Conservation (phyloP, 2,329 filamentous ascomycete species). For the Pseudopithomyces maydicus region DNA sequence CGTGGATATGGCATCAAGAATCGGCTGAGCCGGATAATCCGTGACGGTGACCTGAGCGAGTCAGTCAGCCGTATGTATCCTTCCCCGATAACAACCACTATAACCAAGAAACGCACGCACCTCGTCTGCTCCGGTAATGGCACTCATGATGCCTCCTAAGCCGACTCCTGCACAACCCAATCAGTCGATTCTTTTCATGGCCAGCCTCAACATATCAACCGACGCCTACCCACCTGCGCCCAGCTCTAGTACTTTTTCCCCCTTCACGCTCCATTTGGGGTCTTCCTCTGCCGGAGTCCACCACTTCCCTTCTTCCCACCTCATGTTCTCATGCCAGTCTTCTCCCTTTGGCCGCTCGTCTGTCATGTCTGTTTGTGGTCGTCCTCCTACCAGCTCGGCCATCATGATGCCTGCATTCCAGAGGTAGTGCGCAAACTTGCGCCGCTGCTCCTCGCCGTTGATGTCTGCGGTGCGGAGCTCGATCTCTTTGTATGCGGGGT, state of each 20-base stretch:
- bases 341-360: conserved; percentile 22
- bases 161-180: conserved; percentile 48
- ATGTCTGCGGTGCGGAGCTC: conserved; percentile 52
- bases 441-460: conserved; percentile 58
- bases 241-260: conserved; percentile 64
- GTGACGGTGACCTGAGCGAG: conserved; percentile 61
- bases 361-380: conserved; percentile 8
- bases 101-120: conserved; percentile 39
- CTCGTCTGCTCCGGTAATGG: conserved; percentile 50
- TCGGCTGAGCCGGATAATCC: conserved; percentile 68
- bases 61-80: too few species aligned
- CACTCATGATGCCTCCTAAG: conserved; percentile 53
- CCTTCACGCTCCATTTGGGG: conserved; percentile 53
- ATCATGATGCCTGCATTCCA: conserved; percentile 67
- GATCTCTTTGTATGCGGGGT: conserved; percentile 38
- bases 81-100: too few species aligned
- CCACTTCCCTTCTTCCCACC: conserved; percentile 33
- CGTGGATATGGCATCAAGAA: conserved; percentile 62
- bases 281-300: conserved; percentile 41
- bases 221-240: conserved; percentile 64
- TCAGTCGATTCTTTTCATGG: conserved; percentile 22
- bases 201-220: conserved; percentile 8
- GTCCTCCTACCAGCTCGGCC: conserved; percentile 50
- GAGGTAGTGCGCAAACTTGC: conserved; percentile 72
- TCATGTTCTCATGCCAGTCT: conserved; percentile 25